These are phyloP conservation scores for Sphagnum magellanicum DNA, from an alignment of 228 moss, liverwort and hornwort species.

Conservation along the genomic window DNA sequence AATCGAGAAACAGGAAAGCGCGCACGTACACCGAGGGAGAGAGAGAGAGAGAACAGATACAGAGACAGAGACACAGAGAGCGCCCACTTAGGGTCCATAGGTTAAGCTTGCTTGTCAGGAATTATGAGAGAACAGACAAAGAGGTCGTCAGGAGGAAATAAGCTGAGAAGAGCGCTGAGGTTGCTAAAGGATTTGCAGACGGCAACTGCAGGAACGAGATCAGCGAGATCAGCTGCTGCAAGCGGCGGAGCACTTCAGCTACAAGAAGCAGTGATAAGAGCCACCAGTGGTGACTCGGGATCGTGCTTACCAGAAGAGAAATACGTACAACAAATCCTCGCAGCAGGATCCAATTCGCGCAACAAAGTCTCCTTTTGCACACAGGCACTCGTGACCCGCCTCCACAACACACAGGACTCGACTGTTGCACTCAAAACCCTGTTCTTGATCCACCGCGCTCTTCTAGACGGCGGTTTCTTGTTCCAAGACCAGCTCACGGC, in stretches of 20 bases:
- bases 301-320: constrained; percentile 32
- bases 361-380: constrained; percentile 34
- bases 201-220: neutral
- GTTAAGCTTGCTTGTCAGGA: no score
- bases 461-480: constrained; percentile 54
- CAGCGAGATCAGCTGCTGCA: constrained; percentile 21
- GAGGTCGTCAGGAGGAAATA: constrained; percentile 3
- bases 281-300: constrained; percentile 34
- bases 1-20: no score
- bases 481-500: constrained; percentile 41
- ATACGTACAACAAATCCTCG: constrained; percentile 28
- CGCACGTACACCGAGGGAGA: no score
- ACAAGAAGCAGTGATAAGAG: constrained; percentile 31
- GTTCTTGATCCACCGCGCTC: constrained; percentile 32
- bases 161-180: constrained; percentile 20
- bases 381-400: constrained; percentile 26
- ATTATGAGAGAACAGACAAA: no score
- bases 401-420: constrained; percentile 42
- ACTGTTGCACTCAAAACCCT: constrained; percentile 51
- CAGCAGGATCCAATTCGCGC: constrained; percentile 27
- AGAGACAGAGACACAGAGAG: no score
- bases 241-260: constrained; percentile 14
- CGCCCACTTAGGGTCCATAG: no score
- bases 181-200: constrained; percentile 45
- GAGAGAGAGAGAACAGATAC: no score